Conservation (phyloP, 306 rosid genomes). For the Corylus americana region DNA sequence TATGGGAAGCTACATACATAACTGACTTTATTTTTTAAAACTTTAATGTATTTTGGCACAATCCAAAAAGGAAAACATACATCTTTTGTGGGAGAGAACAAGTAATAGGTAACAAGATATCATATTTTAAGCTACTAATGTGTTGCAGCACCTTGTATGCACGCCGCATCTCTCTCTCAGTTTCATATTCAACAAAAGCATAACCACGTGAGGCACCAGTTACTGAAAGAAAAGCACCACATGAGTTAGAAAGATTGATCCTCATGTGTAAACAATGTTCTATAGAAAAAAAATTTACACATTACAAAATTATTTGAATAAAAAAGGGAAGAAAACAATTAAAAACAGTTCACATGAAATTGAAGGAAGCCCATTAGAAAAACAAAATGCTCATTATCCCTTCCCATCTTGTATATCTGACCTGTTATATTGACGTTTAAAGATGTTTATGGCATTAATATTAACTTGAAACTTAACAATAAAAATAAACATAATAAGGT, state of each 20-base stretch:
- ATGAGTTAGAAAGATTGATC: slow-evolving; percentile 2
- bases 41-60: not conserved
- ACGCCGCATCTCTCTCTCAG: slow-evolving; percentile 74
- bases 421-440: not conserved
- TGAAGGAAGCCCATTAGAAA: not conserved
- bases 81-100: no score
- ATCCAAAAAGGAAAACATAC: no score
- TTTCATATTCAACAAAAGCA: slow-evolving; percentile 90
- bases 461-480: slow-evolving; percentile 5
- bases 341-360: not conserved
- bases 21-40: not conserved
- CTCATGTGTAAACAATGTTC: slow-evolving; percentile 3
- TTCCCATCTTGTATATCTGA: not conserved
- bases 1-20: not conserved
- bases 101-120: not conserved
- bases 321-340: not conserved
- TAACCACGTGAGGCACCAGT: slow-evolving; percentile 92
- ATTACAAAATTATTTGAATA: not conserved
- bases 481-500: not conserved
- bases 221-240: slow-evolving; percentile 46
- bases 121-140: slow-evolving; percentile 6
- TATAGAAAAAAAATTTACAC: not conserved
- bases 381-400: not conserved
- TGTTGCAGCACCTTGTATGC: slow-evolving; percentile 63
- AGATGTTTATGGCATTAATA: not conserved